These are phyloP conservation scores for Metschnikowia lunata DNA, from an alignment of 805 yeast genomes.

Conservation along the genomic window DNA sequence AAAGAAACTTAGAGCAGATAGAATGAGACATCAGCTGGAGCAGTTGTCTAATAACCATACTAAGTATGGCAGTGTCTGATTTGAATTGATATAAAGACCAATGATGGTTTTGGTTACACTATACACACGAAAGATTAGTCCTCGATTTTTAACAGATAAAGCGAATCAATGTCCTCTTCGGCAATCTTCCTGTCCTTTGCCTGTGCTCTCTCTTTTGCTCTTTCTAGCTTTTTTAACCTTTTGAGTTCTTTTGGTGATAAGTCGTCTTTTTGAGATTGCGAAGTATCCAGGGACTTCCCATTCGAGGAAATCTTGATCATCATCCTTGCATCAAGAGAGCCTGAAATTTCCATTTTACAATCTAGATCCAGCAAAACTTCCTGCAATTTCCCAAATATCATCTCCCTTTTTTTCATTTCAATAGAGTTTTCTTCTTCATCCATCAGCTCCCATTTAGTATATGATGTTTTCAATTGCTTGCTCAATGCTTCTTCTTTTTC, in stretches of 20 bases:
- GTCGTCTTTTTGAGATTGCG: slow-evolving; percentile 4
- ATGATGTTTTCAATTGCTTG: slow-evolving; percentile 4
- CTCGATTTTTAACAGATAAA: slow-evolving; percentile 39
- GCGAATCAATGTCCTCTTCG: slow-evolving; percentile 36
- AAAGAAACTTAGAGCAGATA: slow-evolving; percentile 29
- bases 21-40: slow-evolving; percentile 15
- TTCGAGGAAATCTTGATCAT: slow-evolving; percentile 18
- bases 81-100: background rate
- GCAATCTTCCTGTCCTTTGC: slow-evolving; percentile 14
- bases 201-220: slow-evolving; percentile 16
- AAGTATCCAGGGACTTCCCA: slow-evolving; percentile 1
- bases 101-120: slow-evolving; percentile 2
- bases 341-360: slow-evolving; percentile 26
- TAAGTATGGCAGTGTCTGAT: slow-evolving; percentile 18
- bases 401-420: slow-evolving; percentile 25
- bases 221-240: slow-evolving; percentile 16
- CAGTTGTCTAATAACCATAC: slow-evolving; percentile 7
- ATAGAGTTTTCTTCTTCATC: slow-evolving; percentile 16
- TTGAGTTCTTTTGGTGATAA: slow-evolving; percentile 15
- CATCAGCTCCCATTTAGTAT: slow-evolving; percentile 11
- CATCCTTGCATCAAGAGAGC: slow-evolving; percentile 24
- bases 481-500: slow-evolving; percentile 15
- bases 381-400: slow-evolving; percentile 25
- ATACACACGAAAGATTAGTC: slow-evolving; percentile 20
- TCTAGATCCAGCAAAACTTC: slow-evolving; percentile 28